Percentiles rank a stretch among this genome's conserved stretches.
Evolutionary conservation across 176 grass and related monocot genomes (phyloP).

Genomic region (Saccharum officinarum): DNA sequence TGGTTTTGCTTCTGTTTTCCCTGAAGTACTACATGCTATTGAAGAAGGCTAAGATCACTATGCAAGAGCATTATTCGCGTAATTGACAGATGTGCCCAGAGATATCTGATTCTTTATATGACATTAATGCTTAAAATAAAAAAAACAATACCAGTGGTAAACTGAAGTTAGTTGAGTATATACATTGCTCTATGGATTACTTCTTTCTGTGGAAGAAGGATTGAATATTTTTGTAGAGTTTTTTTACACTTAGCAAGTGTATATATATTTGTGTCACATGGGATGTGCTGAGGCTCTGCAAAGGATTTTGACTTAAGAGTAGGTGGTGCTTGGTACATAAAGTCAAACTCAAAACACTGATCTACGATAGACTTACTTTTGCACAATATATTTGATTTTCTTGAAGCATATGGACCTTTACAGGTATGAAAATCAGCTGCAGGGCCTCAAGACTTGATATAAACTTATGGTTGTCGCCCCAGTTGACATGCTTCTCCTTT

Average conservation of each 20-base stretch:
- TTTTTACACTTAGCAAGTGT: neutral
- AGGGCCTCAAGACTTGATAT: slow-evolving; percentile 7
- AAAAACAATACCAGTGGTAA: slow-evolving; percentile 9
- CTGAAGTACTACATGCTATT: slow-evolving; percentile 29
- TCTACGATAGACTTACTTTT: neutral
- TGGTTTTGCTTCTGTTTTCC: slow-evolving; percentile 39
- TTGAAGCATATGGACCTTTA: slow-evolving; percentile 1
- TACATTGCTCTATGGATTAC: neutral
- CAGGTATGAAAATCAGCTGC: slow-evolving; percentile 11
- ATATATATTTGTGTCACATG: neutral
- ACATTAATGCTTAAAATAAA: slow-evolving; percentile 4
- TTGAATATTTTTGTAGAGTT: neutral
- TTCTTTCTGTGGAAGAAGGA: slow-evolving; percentile 22
- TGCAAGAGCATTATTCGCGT: neutral
- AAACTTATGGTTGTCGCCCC: slow-evolving; percentile 26
- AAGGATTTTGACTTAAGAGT: slow-evolving; percentile 2
- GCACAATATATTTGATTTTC: slow-evolving; percentile 13
- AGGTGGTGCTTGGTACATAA: neutral
- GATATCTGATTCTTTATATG: slow-evolving; percentile 40
- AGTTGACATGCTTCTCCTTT: slow-evolving; percentile 32
- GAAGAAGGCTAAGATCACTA: slow-evolving; percentile 41
- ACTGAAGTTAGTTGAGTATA: slow-evolving; percentile 28
- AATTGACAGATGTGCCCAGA: slow-evolving; percentile 1
- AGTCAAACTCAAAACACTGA: slow-evolving; percentile 11
- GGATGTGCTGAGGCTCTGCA: neutral